Conservation (phyloP, 305 asterid genomes). For the Vinca major region DNA sequence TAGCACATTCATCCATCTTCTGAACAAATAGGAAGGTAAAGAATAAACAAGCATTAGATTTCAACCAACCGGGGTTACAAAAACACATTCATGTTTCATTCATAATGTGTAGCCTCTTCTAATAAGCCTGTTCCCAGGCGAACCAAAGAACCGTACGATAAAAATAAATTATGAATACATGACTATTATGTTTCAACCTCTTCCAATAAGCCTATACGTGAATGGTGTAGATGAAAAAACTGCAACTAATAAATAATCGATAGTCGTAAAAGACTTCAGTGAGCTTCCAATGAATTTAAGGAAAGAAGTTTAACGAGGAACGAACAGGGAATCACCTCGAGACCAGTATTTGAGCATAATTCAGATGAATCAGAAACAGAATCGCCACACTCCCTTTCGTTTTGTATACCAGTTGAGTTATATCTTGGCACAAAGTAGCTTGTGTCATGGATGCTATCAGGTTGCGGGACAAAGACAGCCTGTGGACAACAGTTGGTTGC, state of each 20-base stretch:
- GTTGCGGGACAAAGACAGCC: conserved; percentile 90
- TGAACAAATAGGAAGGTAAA: conserved; percentile 26
- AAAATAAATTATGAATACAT: not conserved
- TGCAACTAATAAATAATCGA: not conserved
- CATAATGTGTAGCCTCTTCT: not conserved
- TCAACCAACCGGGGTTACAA: conserved; percentile 13
- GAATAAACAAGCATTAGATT: not conserved
- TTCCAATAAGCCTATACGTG: not conserved
- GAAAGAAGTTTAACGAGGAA: no score
- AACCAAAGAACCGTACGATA: no score
- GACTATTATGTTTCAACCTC: no score
- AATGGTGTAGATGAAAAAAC: not conserved
- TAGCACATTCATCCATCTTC: conserved; percentile 78
- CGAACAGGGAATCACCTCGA: conserved; percentile 42
- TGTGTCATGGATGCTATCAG: conserved; percentile 78
- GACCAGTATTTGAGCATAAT: conserved; percentile 37
- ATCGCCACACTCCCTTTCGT: conserved; percentile 40
- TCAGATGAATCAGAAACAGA: conserved; percentile 62
- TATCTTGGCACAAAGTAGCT: conserved; percentile 83
- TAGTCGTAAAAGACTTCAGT: not conserved
- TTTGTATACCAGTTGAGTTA: conserved; percentile 41
- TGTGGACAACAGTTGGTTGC: conserved; percentile 21
- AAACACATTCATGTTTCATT: conserved; percentile 2
- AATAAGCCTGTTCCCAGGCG: not conserved
- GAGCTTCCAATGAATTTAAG: not conserved